A percentile compares a stretch with the other conserved stretches of the same genome.
phyloP scores from a whole-genome alignment of 2,329 filamentous ascomycete genomes.

The Curvularia eragrostidis region DNA sequence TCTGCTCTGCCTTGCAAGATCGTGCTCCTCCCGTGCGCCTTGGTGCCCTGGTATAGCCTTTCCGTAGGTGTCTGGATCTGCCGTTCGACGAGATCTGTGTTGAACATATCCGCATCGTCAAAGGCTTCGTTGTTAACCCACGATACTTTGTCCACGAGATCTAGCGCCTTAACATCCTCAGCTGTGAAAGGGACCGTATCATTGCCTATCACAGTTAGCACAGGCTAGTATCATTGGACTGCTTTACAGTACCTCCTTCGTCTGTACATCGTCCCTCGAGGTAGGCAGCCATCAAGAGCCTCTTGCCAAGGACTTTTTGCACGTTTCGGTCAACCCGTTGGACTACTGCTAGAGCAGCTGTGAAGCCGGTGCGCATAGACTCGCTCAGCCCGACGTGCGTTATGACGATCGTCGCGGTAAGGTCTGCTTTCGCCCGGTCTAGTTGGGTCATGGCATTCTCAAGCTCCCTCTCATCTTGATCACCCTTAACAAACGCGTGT shows the following conservation, averaged over 20 bases:
- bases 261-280: constrained; percentile 4
- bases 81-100: constrained; percentile 9
- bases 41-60: constrained; percentile 9
- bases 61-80: constrained; percentile 3
- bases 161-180: constrained; percentile 2
- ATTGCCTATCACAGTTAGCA: constrained; percentile 3
- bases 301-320: constrained; percentile 6
- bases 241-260: constrained; percentile 7
- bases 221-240: background rate
- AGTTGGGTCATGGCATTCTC: constrained; percentile 6
- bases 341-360: constrained; percentile 3
- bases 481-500: background rate
- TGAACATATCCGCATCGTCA: constrained; percentile 8
- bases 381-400: constrained; percentile 9
- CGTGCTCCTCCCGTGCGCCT: constrained; percentile 5
- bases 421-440: constrained; percentile 4
- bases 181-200: constrained; percentile 4
- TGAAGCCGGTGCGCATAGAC: constrained; percentile 7
- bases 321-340: constrained; percentile 6
- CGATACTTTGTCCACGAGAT: constrained; percentile 9
- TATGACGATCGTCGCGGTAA: constrained; percentile 7
- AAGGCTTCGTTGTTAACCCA: constrained; percentile 11
- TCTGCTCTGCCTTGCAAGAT: too few relatives aligned
- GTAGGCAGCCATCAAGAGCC: constrained; percentile 6
- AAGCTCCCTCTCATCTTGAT: constrained; percentile 5